A percentile compares a stretch with the other conserved stretches of the same genome.
Evolutionary conservation across 768 basidiomycete species (phyloP).

Genomic region (Amanita subjunquillea): DNA sequence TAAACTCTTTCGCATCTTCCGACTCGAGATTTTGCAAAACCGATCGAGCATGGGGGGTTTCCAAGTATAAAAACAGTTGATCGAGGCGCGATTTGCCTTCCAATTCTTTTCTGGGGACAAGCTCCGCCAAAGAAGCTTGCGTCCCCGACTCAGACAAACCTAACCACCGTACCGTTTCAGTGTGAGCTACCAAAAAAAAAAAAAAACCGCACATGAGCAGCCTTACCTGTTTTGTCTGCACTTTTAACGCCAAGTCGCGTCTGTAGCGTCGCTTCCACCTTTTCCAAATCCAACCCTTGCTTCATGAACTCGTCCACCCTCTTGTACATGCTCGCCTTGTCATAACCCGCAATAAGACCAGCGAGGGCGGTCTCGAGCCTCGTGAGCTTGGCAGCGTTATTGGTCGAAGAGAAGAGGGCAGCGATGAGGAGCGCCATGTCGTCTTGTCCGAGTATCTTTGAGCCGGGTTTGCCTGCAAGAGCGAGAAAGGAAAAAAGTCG

Average conservation of each 20-base stretch:
- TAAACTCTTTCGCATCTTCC: neutral
- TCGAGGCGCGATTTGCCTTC: neutral
- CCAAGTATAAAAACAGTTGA: neutral
- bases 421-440: constrained; percentile 4
- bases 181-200: neutral
- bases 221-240: neutral
- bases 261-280: neutral
- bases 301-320: neutral
- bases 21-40: neutral
- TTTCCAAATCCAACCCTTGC: neutral
- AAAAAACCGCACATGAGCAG: neutral
- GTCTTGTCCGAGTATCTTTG: neutral
- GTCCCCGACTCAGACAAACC: neutral
- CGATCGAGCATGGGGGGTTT: neutral
- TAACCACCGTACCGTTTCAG: neutral
- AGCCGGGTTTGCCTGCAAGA: neutral
- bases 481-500: neutral
- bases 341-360: neutral
- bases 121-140: neutral
- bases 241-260: neutral
- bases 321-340: neutral
- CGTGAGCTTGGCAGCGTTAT: neutral
- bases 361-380: neutral
- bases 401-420: neutral
- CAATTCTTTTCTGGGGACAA: neutral